These are phyloP conservation scores for Prunella vulgaris DNA, from an alignment of 257 asterid genomes.

Conservation along the genomic window DNA sequence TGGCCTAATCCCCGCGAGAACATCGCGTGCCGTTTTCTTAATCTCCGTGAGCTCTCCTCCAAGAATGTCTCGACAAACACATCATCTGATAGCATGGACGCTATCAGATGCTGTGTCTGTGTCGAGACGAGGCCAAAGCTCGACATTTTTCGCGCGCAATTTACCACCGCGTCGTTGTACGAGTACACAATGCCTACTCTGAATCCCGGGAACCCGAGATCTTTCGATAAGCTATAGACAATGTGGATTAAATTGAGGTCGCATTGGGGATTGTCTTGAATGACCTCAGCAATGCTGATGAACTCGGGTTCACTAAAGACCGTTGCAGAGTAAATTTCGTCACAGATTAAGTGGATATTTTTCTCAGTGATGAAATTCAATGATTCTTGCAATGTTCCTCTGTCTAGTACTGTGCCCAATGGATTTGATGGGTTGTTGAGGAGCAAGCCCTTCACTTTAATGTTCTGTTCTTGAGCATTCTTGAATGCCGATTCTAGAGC, in stretches of 20 bases:
- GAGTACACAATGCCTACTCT: constrained; percentile 73
- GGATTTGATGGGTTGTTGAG: constrained; percentile 89
- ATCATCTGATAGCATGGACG: constrained; percentile 65
- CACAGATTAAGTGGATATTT: constrained; percentile 65
- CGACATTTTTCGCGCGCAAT: constrained; percentile 72
- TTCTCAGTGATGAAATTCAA: constrained; percentile 44
- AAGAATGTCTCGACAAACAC: constrained; percentile 46
- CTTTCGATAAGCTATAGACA: constrained; percentile 75
- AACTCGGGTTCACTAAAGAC: constrained; percentile 56
- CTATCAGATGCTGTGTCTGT: constrained; percentile 71
- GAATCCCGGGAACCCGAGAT: constrained; percentile 84
- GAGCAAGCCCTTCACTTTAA: constrained; percentile 64
- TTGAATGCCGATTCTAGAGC: constrained; percentile 63
- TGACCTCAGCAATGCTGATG: constrained; percentile 65
- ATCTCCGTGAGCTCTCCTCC: constrained; percentile 40
- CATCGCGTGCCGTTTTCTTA: constrained; percentile 37
- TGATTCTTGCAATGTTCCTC: constrained; percentile 40
- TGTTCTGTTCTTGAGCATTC: constrained; percentile 51
- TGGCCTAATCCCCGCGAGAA: constrained; percentile 42
- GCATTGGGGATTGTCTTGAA: constrained; percentile 31
- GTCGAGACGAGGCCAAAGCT: constrained; percentile 85
- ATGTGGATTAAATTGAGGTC: constrained; percentile 64
- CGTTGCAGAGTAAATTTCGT: constrained; percentile 86
- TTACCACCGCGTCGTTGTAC: constrained; percentile 51
- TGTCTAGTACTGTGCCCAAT: constrained; percentile 63